phyloP scores from a whole-genome alignment of 768 basidiomycete species.

The Rhizopogon salebrosus region DNA sequence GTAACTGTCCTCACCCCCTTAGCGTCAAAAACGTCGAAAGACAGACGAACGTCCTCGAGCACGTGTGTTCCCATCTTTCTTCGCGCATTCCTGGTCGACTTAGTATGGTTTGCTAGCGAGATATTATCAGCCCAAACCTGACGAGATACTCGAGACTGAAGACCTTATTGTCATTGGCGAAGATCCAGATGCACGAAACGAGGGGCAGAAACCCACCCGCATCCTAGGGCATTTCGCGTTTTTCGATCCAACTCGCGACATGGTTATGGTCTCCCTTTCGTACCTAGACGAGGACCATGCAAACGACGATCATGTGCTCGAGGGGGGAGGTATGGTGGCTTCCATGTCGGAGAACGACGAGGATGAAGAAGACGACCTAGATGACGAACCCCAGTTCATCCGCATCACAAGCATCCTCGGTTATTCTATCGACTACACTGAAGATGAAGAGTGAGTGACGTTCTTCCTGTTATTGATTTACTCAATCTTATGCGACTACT shows the following conservation, averaged over 20 bases:
- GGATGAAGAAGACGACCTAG: conserved; percentile 50
- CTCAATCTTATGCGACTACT: background rate
- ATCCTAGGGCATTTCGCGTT: conserved; percentile 53
- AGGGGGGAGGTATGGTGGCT: conserved; percentile 51
- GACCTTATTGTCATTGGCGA: conserved; percentile 38
- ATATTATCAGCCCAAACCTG: conserved; percentile 30
- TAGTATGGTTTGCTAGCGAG: conserved; percentile 22
- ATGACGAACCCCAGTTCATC: conserved; percentile 33
- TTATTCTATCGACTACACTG: conserved; percentile 47
- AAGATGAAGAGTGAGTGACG: conserved; percentile 43
- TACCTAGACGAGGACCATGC: conserved; percentile 40
- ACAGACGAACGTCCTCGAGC: conserved; percentile 13
- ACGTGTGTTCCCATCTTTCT: conserved; percentile 6
- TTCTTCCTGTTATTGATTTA: background rate
- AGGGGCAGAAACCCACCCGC: conserved; percentile 49
- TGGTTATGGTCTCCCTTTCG: conserved; percentile 44
- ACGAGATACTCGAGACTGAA: conserved; percentile 31
- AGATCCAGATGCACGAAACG: conserved; percentile 30
- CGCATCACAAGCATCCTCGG: conserved; percentile 42
- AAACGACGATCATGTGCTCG: conserved; percentile 31
- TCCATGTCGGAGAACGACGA: conserved; percentile 50
- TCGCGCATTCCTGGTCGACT: background rate
- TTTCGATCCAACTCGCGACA: conserved; percentile 47
- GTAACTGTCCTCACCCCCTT: background rate
- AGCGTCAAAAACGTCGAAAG: conserved; percentile 25